phyloP scores from a whole-genome alignment of 768 basidiomycete genomes.

The Mycena alexandri region DNA sequence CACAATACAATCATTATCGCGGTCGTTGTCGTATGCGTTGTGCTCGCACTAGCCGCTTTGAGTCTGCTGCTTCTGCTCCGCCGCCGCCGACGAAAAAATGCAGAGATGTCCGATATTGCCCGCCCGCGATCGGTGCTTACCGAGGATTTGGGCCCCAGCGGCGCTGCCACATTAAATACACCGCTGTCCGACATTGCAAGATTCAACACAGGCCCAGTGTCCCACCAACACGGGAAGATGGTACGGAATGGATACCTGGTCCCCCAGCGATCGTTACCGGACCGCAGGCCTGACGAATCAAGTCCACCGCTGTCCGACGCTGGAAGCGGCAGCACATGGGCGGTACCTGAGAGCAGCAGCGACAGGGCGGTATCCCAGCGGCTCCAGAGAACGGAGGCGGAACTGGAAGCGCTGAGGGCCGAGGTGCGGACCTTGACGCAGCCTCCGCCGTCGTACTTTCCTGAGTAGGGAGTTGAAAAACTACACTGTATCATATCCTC shows the following conservation, averaged over 20 bases:
- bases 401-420: conserved; percentile 20
- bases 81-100: conserved; percentile 18
- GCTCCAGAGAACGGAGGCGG: conserved; percentile 19
- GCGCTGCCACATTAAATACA: conserved; percentile 5
- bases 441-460: conserved; percentile 23
- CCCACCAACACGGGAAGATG: conserved; percentile 12
- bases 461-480: conserved; percentile 13
- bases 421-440: conserved; percentile 25
- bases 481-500: too few relatives aligned
- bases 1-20: conserved; percentile 22
- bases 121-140: conserved; percentile 9
- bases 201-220: conserved; percentile 15
- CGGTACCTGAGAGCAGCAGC: conserved; percentile 13
- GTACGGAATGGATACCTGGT: conserved; percentile 12
- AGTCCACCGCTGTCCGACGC: conserved; percentile 21
- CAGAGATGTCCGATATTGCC: conserved; percentile 6
- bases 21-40: conserved; percentile 14
- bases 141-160: conserved; percentile 12
- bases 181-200: conserved; percentile 15
- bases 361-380: conserved; percentile 16
- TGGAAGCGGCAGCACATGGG: conserved; percentile 15
- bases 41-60: conserved; percentile 17
- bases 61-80: conserved; percentile 15
- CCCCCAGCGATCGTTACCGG: conserved; percentile 5
- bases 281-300: conserved; percentile 19